These are phyloP conservation scores for Phaeoacremonium minimum DNA, from an alignment of 2,329 filamentous ascomycete species.

Conservation along the genomic window DNA sequence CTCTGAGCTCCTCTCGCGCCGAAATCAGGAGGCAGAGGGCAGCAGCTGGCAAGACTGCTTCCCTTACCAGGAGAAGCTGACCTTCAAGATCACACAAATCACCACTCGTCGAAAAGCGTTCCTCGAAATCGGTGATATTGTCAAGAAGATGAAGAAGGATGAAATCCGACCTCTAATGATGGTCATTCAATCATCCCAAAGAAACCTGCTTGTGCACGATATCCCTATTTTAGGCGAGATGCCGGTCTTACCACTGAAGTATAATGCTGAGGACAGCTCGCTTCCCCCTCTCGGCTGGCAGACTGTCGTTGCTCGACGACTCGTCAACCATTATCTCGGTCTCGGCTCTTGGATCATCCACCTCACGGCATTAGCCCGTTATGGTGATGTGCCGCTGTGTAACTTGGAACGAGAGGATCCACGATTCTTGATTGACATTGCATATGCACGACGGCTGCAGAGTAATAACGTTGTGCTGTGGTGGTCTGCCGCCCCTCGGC, in stretches of 20 bases:
- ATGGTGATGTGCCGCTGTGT: slow-evolving; percentile 91
- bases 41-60: slow-evolving; percentile 78
- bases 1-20: slow-evolving; percentile 64
- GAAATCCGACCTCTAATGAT: slow-evolving; percentile 76
- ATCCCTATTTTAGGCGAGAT: slow-evolving; percentile 80
- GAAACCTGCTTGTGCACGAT: slow-evolving; percentile 75
- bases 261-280: slow-evolving; percentile 79
- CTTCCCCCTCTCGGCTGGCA: slow-evolving; percentile 94
- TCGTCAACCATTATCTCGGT: slow-evolving; percentile 86
- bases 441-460: slow-evolving; percentile 85
- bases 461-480: slow-evolving; percentile 91
- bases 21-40: slow-evolving; percentile 61
- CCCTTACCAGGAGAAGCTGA: slow-evolving; percentile 78
- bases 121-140: slow-evolving; percentile 78
- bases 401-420: slow-evolving; percentile 95
- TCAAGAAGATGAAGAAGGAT: slow-evolving; percentile 88
- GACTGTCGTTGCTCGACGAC: slow-evolving; percentile 75
- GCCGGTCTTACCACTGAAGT: slow-evolving; percentile 75
- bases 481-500: slow-evolving; percentile 86
- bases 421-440: slow-evolving; percentile 90
- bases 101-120: slow-evolving; percentile 86
- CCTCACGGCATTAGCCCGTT: slow-evolving; percentile 79
- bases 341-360: slow-evolving; percentile 92
- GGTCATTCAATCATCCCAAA: slow-evolving; percentile 86
- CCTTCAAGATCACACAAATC: slow-evolving; percentile 82